Base-by-base conservation (phyloP, 495 filamentous ascomycete genomes). In the Penicillium maclennaniae region DNA sequence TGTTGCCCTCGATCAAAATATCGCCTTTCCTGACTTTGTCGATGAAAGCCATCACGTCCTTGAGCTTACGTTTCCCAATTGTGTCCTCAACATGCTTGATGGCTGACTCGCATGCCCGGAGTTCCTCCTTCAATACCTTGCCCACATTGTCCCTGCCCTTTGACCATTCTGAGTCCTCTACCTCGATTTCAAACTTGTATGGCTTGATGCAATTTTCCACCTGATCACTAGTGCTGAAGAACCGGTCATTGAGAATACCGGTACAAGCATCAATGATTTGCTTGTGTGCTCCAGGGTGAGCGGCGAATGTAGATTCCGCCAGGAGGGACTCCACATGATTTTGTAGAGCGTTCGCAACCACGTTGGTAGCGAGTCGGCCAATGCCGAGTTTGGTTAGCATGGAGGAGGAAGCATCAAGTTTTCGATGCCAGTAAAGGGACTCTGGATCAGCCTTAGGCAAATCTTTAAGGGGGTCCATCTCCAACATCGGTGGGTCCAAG, bases 171-270 rank as follows among this genome's bases (percentile, higher is more conserved):
- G 82, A 74, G 19, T 89, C 87, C 56, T 96, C 88, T 43, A 97
- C 84, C 63, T 99, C 93, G 44, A 97, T 93, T 52, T 97, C 89
- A 58, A 87, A 97, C 65, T 97, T 99, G 76, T 91, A 99, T 2
- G 93, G 93, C 67, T 99, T 99, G 75, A 99, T 92, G 65, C 93
- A 97, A 63, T 97, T 97, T 69, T 99, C 93, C n/a, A 99, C 91
- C 67, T 97, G 92, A 64, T 99, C 93, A 57, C 87, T 90, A 3
- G 95, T 97, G 64, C 89, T 91, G 72, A 96, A 97, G 59, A 95
- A 96, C 2, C 92, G 84, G 53, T 99, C 93, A 54, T 91, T 93
- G 15, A 99, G 71, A 42, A 97, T 97, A 34, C 83, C 84, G 1
- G 86, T 86, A 17, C 88, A 88, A 4, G 93, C 92, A 57, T 96